phyloP scores from a whole-genome alignment of 2,329 filamentous ascomycete genomes.

The Colletotrichum noveboracense region DNA sequence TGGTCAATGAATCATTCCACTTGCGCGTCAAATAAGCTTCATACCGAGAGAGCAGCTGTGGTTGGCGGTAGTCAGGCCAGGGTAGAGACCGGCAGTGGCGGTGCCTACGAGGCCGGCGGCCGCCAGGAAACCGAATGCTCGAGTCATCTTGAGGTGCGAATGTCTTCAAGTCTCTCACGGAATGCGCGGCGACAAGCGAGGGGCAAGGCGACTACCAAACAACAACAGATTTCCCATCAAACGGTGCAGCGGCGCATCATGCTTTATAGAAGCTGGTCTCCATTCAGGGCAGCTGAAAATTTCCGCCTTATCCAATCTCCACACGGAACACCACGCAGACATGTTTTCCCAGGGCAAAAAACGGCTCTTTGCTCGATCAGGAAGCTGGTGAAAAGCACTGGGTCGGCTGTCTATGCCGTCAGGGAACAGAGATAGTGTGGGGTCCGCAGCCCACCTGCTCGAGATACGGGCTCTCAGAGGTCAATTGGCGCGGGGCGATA shows the following conservation, averaged over 20 bases:
- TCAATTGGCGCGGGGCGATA: conserved; percentile 22
- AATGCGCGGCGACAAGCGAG: neutral
- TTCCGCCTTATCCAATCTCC: neutral
- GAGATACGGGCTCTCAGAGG: conserved; percentile 28
- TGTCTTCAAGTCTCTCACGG: neutral
- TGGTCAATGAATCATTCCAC: neutral
- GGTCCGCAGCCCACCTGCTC: conserved; percentile 26
- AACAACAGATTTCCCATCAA: neutral
- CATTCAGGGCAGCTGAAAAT: neutral
- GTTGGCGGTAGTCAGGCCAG: conserved; percentile 53
- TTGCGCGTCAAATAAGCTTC: neutral
- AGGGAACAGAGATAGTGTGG: neutral
- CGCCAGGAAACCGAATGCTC: conserved; percentile 25
- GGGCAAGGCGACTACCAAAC: neutral
- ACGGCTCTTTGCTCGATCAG: conserved; percentile 20
- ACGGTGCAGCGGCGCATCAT: neutral
- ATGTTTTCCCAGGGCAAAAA: neutral
- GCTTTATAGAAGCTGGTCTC: neutral
- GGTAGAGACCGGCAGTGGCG: conserved; percentile 43
- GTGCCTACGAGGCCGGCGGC: conserved; percentile 32
- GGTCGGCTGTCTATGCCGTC: conserved; percentile 5
- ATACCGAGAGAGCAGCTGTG: conserved; percentile 60
- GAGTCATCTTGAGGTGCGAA: conserved; percentile 28
- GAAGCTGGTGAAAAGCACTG: conserved; percentile 21
- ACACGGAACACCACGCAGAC: conserved; percentile 16